Conservation (phyloP, 345 rosid species). For the Lenwebbia sp. region DNA sequence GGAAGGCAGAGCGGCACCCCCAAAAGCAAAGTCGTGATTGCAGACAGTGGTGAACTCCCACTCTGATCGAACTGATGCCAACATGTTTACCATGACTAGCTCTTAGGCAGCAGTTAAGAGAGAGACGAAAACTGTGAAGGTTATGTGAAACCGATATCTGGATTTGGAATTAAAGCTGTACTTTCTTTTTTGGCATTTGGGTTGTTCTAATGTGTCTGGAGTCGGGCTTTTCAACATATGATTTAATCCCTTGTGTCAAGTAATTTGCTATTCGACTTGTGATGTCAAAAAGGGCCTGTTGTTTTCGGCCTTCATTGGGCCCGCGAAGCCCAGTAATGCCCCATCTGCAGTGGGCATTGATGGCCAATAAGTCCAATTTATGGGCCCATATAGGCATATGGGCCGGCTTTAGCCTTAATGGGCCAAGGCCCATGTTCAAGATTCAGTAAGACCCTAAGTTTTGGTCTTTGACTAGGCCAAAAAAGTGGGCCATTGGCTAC, state of each 20-base stretch:
- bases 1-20: slow-evolving; percentile 81
- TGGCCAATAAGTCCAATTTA: neutral
- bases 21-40: slow-evolving; percentile 74
- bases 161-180: neutral
- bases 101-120: neutral
- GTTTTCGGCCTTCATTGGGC: neutral
- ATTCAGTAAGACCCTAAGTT: neutral
- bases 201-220: neutral
- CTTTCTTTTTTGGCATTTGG: neutral
- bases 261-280: neutral
- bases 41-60: slow-evolving; percentile 91
- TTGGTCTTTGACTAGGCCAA: neutral
- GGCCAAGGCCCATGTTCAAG: neutral
- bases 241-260: neutral
- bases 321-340: neutral
- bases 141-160: neutral
- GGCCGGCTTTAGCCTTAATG: neutral
- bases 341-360: neutral
- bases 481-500: neutral
- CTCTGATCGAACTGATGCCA: slow-evolving; percentile 15
- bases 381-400: neutral
- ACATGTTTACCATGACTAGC: neutral
- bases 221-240: neutral
- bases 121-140: neutral
- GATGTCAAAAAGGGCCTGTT: neutral